These are phyloP conservation scores for Ophiocytium majus DNA, from an alignment of 352 stramenopile species.

Conservation along the genomic window DNA sequence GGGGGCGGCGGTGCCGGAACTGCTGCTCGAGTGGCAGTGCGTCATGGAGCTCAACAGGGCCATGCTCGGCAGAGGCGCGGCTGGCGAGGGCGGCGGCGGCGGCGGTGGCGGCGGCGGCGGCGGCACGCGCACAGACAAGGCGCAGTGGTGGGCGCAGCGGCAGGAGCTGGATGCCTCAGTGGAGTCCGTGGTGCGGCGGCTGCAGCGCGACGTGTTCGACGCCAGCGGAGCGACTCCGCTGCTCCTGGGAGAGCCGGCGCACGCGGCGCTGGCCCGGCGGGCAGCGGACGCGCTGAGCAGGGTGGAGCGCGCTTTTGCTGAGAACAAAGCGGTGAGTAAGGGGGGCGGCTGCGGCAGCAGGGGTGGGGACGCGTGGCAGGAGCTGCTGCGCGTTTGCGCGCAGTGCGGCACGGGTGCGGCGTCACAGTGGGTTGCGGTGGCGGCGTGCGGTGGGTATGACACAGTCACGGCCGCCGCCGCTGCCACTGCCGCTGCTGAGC, in stretches of 20 bases:
- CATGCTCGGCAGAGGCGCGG: constrained; percentile 38
- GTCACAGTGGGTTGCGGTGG: background rate
- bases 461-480: background rate
- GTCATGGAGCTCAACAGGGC: constrained; percentile 53
- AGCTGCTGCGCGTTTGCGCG: background rate
- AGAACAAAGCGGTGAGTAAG: too few relatives aligned
- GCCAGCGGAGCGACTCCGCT: background rate
- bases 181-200: background rate
- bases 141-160: constrained; percentile 47
- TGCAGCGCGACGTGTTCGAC: constrained; percentile 7
- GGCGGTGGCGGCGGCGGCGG: constrained; percentile 26
- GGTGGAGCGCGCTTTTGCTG: too few relatives aligned
- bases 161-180: background rate
- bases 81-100: constrained; percentile 35
- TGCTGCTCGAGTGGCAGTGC: constrained; percentile 43
- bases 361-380: background rate
- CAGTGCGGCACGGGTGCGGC: background rate
- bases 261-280: background rate
- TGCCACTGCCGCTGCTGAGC: too few relatives aligned
- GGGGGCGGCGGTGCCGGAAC: background rate
- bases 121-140: constrained; percentile 42
- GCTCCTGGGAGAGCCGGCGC: background rate
- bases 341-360: too few relatives aligned
- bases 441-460: background rate
- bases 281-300: too few relatives aligned